These are phyloP conservation scores for Penicillium sp. DNA, from an alignment of 2,329 filamentous ascomycete species.

Conservation along the genomic window DNA sequence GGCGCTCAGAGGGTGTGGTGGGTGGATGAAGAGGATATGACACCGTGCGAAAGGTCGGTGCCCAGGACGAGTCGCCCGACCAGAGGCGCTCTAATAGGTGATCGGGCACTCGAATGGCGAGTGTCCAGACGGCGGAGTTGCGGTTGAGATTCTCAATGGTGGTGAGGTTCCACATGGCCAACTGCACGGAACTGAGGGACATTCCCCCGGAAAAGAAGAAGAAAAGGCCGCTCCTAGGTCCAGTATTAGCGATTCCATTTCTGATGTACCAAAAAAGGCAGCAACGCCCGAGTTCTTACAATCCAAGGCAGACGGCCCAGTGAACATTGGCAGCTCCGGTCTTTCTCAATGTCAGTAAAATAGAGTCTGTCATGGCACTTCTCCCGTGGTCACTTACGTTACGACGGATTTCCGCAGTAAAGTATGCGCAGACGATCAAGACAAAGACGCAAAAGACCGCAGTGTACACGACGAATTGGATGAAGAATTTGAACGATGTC, in stretches of 20 bases:
- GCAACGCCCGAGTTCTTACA: slow-evolving; percentile 40
- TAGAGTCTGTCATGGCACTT: neutral
- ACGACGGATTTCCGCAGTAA: slow-evolving; percentile 51
- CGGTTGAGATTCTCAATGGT: slow-evolving; percentile 72
- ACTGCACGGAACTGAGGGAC: slow-evolving; percentile 64
- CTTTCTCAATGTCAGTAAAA: slow-evolving; percentile 21
- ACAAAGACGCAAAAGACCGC: slow-evolving; percentile 60
- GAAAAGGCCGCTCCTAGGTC: slow-evolving; percentile 58
- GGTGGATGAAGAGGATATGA: slow-evolving; percentile 35
- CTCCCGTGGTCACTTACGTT: slow-evolving; percentile 32
- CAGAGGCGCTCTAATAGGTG: slow-evolving; percentile 30
- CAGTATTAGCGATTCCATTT: neutral
- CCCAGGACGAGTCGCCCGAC: slow-evolving; percentile 31
- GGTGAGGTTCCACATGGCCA: slow-evolving; percentile 68
- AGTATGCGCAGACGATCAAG: slow-evolving; percentile 59
- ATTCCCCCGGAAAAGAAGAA: slow-evolving; percentile 75
- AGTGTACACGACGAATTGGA: slow-evolving; percentile 76
- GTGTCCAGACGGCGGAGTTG: slow-evolving; percentile 57
- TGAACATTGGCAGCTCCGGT: slow-evolving; percentile 48
- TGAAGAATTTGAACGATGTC: slow-evolving; percentile 82
- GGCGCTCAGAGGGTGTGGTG: slow-evolving; percentile 13
- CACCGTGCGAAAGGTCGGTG: slow-evolving; percentile 35
- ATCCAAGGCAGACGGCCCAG: slow-evolving; percentile 59
- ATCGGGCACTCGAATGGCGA: slow-evolving; percentile 67
- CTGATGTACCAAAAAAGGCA: slow-evolving; percentile 5